Evolutionary conservation across 805 yeast species (phyloP).

Genomic region (Wickerhamomyces silvicola): DNA sequence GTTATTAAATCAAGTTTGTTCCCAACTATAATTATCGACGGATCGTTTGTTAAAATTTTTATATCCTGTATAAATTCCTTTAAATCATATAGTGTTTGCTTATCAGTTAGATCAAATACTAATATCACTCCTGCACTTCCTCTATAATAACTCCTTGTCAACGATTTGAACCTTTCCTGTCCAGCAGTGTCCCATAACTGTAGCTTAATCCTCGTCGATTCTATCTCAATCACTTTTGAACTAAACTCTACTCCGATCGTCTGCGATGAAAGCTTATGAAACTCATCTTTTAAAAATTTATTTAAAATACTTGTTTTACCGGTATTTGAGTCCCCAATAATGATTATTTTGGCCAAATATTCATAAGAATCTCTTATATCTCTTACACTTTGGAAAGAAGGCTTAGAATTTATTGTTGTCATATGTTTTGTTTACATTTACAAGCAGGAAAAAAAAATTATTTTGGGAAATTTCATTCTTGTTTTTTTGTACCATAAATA

Average conservation of each 20-base stretch:
- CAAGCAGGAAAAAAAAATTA: too few relatives aligned
- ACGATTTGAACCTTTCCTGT: conserved; percentile 30
- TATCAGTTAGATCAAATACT: conserved; percentile 27
- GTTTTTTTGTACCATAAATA: too few relatives aligned
- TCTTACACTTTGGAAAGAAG: too few relatives aligned
- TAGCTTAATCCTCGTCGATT: conserved; percentile 10
- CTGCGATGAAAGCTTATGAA: conserved; percentile 19
- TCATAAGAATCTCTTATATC: conserved; percentile 27
- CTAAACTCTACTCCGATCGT: conserved; percentile 37
- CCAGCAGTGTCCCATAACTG: conserved; percentile 36
- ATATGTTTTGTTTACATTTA: too few relatives aligned
- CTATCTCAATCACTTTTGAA: conserved; percentile 24
- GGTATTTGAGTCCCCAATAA: conserved; percentile 37
- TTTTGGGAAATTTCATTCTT: too few relatives aligned
- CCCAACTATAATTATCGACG: conserved; percentile 28
- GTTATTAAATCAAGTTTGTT: conserved; percentile 26
- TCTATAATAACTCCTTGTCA: conserved; percentile 33
- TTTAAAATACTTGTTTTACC: conserved; percentile 39
- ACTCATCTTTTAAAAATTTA: conserved; percentile 25
- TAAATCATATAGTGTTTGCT: conserved; percentile 21
- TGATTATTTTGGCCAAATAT: conserved; percentile 33
- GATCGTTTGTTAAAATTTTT: conserved; percentile 21
- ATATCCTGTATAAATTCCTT: conserved; percentile 27
- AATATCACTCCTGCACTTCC: conserved; percentile 32
- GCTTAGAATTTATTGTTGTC: too few relatives aligned